Evolutionary conservation across 176 grass and related monocot genomes (phyloP).

Genomic region (Neostapfia colusana): DNA sequence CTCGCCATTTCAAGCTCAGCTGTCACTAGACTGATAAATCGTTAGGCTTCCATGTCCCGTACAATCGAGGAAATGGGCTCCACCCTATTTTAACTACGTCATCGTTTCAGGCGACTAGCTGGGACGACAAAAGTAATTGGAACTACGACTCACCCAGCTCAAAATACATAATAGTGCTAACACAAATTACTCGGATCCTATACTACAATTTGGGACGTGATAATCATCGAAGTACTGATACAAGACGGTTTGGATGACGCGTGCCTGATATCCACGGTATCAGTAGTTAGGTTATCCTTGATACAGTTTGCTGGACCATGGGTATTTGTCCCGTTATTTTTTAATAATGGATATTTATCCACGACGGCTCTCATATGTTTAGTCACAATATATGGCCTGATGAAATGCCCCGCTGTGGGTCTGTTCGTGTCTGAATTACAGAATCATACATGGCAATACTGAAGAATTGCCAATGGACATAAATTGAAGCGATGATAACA

Average conservation of each 20-base stretch:
- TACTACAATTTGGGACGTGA: background rate
- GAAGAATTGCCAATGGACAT: background rate
- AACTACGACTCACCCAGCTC: background rate
- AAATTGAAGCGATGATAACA: background rate
- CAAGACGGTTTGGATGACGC: background rate
- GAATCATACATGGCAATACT: slow-evolving; percentile 11
- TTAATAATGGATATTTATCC: background rate
- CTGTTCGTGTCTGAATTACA: slow-evolving; percentile 13
- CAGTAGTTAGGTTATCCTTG: background rate
- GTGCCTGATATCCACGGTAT: background rate
- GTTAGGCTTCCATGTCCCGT: too few relatives aligned
- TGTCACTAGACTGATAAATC: too few relatives aligned
- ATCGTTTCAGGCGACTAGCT: too few relatives aligned
- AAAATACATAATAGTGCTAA: background rate
- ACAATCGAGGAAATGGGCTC: too few relatives aligned
- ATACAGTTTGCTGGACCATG: slow-evolving; percentile 11
- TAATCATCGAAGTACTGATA: background rate
- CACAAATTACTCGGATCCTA: background rate
- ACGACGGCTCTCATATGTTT: background rate
- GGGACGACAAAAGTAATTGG: background rate
- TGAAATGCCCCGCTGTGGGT: background rate
- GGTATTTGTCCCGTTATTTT: background rate
- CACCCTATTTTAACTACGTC: too few relatives aligned
- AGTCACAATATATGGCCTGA: background rate
- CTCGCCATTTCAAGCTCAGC: too few relatives aligned